A percentile compares a stretch with the other conserved stretches of the same genome.
phyloP scores from a whole-genome alignment of 306 rosid species.

The Oemleria cerasiformis region DNA sequence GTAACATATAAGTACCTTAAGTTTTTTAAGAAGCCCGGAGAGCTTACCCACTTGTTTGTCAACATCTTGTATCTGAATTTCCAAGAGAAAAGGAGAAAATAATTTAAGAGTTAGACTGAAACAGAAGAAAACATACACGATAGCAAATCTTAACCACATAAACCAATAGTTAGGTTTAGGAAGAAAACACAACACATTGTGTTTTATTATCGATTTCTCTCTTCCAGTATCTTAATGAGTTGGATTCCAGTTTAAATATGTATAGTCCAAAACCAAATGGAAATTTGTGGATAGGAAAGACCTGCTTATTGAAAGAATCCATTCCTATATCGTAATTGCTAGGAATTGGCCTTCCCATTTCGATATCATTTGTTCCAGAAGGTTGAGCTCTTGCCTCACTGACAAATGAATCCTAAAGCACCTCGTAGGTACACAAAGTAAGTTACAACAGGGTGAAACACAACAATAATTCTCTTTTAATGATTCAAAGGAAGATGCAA shows the following conservation, averaged over 20 bases:
- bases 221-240: not conserved
- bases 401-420: constrained; percentile 74
- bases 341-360: constrained; percentile 69
- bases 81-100: not conserved
- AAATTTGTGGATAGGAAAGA: constrained; percentile 23
- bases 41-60: constrained; percentile 76
- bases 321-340: constrained; percentile 58
- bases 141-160: constrained; percentile 8
- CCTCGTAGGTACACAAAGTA: constrained; percentile 7
- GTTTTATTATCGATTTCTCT: not conserved
- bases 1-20: constrained; percentile 50
- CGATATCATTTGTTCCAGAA: constrained; percentile 71
- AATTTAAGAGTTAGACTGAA: not conserved
- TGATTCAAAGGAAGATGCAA: constrained; percentile 2
- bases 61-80: constrained; percentile 56
- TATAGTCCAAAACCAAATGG: constrained; percentile 5
- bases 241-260: not conserved
- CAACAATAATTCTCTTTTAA: not conserved
- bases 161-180: not conserved
- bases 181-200: not conserved
- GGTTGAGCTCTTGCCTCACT: constrained; percentile 55
- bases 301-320: constrained; percentile 88
- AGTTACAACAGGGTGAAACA: constrained; percentile 21
- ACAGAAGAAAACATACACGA: not conserved
- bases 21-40: constrained; percentile 61